Evolutionary conservation across 108 stramenopile species (phyloP).

Genomic region (Fragilariopsis cylindrus): DNA sequence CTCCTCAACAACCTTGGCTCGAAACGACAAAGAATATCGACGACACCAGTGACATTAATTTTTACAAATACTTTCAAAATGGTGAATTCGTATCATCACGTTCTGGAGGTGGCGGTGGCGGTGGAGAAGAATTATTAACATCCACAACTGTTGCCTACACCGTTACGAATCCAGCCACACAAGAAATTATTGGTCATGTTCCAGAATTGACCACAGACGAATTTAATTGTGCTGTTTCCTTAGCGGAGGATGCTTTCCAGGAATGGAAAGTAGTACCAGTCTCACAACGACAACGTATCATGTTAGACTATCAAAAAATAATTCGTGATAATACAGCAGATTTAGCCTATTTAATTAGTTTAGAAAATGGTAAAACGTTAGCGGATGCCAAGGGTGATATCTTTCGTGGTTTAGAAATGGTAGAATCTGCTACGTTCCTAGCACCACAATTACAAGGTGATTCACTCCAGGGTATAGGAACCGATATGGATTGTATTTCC

Average conservation of each 20-base stretch:
- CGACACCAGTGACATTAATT: not conserved
- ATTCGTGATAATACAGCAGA: conserved; percentile 61
- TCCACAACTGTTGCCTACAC: not conserved
- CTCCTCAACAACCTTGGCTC: too few relatives aligned
- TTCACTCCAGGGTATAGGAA: conserved; percentile 69
- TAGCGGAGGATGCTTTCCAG: conserved; percentile 55
- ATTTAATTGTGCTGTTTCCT: conserved; percentile 38
- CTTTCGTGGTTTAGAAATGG: conserved; percentile 94
- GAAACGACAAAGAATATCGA: too few relatives aligned
- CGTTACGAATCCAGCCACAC: conserved; percentile 67
- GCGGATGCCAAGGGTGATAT: conserved; percentile 90
- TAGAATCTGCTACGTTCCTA: conserved; percentile 72
- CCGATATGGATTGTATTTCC: conserved; percentile 79
- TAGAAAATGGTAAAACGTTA: conserved; percentile 79
- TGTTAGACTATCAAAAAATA: conserved; percentile 62
- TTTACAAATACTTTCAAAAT: conserved; percentile 52
- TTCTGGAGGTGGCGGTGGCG: too few relatives aligned
- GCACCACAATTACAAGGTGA: conserved; percentile 84
- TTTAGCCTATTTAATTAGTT: conserved; percentile 64
- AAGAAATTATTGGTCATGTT: conserved; percentile 43
- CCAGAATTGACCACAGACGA: conserved; percentile 43
- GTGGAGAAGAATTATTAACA: conserved; percentile 8
- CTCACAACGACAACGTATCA: conserved; percentile 62
- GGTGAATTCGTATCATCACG: conserved; percentile 37
- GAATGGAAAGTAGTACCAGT: conserved; percentile 69